Evolutionary conservation across 2,329 filamentous ascomycete genomes (phyloP), one percentile per base, ranked within the genome.

Genomic region (Alternaria ventricosa): DNA sequence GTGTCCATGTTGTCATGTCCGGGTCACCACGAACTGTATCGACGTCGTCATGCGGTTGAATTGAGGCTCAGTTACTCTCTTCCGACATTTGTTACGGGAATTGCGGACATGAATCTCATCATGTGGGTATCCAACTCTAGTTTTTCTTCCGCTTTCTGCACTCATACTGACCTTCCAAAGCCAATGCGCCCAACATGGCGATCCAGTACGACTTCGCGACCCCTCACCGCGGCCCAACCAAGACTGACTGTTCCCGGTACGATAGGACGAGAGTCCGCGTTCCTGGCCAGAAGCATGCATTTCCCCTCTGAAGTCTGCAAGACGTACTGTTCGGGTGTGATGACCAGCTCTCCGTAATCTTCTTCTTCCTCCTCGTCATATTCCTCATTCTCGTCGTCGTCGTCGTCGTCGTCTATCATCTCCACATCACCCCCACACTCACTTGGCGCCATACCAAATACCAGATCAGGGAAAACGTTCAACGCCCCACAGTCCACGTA

Each of bases 201-300:
- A 46, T 73, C 71, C 20, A 73, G 43, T 41, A 71, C 60, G 6
- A 72, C 46, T 7, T 55, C 33, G 20, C 63, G 60, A 8, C 71
- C 71, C 25, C 68, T 63, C 12, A 71, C 44, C 9, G 67, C 70
- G 9, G 70, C 69, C 68, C 70, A 73, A 4, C 71, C 70, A 25
- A 73, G 54, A 12, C 55, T 51, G 13, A 66, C 54, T 23, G 4
- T n/a, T 15, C 28, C 18, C 13, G 10, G 27, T 5, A 53, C 53
- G 3, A n/a, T 12, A 9, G 20, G 30, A 28, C 8, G 23, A 23
- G 62, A 55, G 10, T 64, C 66, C 1, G 44, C 60, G 22, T 63
- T 63, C 36, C 57, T 60, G 3, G 53, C 68, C 12, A 72, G 23
- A 13, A 72, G 64, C 23, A 63, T 13, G 27, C 70, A 73, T 30